These are phyloP conservation scores for Peronospora farinosa DNA, from an alignment of 352 stramenopile genomes.

Conservation along the genomic window DNA sequence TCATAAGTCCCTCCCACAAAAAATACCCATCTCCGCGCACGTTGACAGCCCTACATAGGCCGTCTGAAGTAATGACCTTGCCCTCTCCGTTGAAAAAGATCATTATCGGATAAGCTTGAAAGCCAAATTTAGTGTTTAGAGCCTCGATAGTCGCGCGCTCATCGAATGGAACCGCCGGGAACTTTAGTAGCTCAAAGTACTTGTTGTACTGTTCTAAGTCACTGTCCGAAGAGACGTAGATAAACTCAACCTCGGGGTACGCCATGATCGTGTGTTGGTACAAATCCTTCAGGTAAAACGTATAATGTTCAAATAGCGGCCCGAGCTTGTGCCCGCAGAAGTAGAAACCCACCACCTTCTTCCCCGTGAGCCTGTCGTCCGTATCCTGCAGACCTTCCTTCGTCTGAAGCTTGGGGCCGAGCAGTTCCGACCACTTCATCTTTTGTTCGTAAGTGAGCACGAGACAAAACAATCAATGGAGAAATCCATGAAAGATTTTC, in stretches of 20 bases:
- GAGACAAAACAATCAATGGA: too few relatives aligned
- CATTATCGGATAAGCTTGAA: slow-evolving; percentile 87
- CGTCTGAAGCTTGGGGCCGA: slow-evolving; percentile 61
- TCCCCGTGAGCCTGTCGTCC: slow-evolving; percentile 53
- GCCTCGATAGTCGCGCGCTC: slow-evolving; percentile 58
- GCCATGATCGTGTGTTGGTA: slow-evolving; percentile 88
- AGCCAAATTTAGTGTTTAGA: slow-evolving; percentile 76
- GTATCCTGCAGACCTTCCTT: slow-evolving; percentile 73
- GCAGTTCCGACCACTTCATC: slow-evolving; percentile 52
- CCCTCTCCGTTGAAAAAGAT: slow-evolving; percentile 83
- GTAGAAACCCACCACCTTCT: slow-evolving; percentile 90
- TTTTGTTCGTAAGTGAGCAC: neutral
- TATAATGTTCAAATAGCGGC: slow-evolving; percentile 93
- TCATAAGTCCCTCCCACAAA: slow-evolving; percentile 55
- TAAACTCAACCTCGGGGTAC: slow-evolving; percentile 84
- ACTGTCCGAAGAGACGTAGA: slow-evolving; percentile 86
- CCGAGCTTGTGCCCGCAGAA: slow-evolving; percentile 94
- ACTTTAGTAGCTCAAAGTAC: slow-evolving; percentile 91
- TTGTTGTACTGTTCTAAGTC: slow-evolving; percentile 70
- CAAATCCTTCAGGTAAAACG: slow-evolving; percentile 68
- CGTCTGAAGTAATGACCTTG: slow-evolving; percentile 76
- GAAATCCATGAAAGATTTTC: too few relatives aligned
- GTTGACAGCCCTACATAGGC: slow-evolving; percentile 69
- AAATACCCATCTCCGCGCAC: slow-evolving; percentile 66
- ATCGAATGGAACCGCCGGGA: slow-evolving; percentile 90